Percentiles rank a stretch among this genome's conserved stretches.
Evolutionary conservation across 2,329 filamentous ascomycete species (phyloP).

Genomic region (Hortaea sp.): DNA sequence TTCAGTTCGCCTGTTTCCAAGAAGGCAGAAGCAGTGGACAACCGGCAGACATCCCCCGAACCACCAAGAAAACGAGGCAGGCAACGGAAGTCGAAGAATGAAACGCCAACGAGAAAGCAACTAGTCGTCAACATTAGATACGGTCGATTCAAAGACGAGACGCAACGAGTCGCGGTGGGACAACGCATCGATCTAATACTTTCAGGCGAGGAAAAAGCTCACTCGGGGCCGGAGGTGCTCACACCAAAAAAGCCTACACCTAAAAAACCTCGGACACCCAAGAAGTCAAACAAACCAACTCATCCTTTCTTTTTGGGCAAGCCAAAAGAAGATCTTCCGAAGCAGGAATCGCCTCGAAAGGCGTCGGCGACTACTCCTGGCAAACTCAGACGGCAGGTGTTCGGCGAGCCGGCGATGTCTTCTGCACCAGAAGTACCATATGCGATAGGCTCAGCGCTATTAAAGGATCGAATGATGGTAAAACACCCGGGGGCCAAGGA

Average conservation of each 20-base stretch:
- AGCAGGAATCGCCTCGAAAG: slow-evolving; percentile 20
- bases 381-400: slow-evolving; percentile 28
- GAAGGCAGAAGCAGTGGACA: slow-evolving; percentile 12
- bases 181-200: slow-evolving; percentile 56
- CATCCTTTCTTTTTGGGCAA: slow-evolving; percentile 65
- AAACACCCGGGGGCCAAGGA: slow-evolving; percentile 58
- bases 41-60: slow-evolving; percentile 6
- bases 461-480: slow-evolving; percentile 28
- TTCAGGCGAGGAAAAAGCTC: slow-evolving; percentile 20
- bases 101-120: slow-evolving; percentile 6
- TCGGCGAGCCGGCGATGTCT: slow-evolving; percentile 11
- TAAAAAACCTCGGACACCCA: slow-evolving; percentile 10
- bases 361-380: slow-evolving; percentile 37
- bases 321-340: slow-evolving; percentile 19
- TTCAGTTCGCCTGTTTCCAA: slow-evolving; percentile 34
- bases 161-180: slow-evolving; percentile 38
- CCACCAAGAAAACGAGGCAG: slow-evolving; percentile 19
- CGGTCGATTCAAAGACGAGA: slow-evolving; percentile 13
- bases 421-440: slow-evolving; percentile 11
- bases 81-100: slow-evolving; percentile 17
- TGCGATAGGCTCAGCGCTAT: slow-evolving; percentile 16
- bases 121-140: slow-evolving; percentile 13
- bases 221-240: background rate
- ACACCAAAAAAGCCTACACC: slow-evolving; percentile 14
- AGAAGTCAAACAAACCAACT: slow-evolving; percentile 28